phyloP scores from a whole-genome alignment of 306 rosid genomes.

The Acacia confusa region DNA sequence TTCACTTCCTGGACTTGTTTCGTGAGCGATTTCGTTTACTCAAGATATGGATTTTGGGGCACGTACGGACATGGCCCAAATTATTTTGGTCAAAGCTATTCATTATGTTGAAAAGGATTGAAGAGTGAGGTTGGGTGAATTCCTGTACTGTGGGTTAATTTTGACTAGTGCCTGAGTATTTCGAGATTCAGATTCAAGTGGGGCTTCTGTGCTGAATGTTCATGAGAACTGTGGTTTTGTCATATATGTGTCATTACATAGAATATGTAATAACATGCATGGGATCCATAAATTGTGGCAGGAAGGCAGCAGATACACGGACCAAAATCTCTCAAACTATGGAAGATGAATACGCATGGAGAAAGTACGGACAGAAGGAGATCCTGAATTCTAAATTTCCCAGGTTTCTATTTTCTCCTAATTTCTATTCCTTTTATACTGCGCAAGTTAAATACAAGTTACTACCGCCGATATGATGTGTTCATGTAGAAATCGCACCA shows the following conservation, averaged over 20 bases:
- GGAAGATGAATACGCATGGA: constrained; percentile 73
- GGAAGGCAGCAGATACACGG: constrained; percentile 49
- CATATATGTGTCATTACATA: not conserved
- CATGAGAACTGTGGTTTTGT: not conserved
- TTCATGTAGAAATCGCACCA: not conserved
- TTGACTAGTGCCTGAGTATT: not conserved
- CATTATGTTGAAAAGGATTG: not conserved
- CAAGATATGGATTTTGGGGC: constrained; percentile 26
- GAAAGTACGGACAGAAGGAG: constrained; percentile 89
- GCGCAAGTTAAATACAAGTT: not conserved
- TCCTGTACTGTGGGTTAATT: not conserved
- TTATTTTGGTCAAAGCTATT: not conserved
- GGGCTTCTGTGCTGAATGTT: not conserved
- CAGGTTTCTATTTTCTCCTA: constrained; percentile 46
- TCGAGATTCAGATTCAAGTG: not conserved
- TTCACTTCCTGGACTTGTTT: not conserved
- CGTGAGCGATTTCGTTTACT: not conserved
- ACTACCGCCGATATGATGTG: not conserved
- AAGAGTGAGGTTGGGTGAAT: not conserved
- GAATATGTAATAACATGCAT: constrained; percentile 29
- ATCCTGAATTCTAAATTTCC: constrained; percentile 75
- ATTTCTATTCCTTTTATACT: not conserved
- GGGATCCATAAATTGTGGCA: constrained; percentile 35
- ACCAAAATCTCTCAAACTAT: constrained; percentile 13
- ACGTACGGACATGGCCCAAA: constrained; percentile 36